These are phyloP conservation scores for Coleophoma crateriformis DNA, from an alignment of 2,329 filamentous ascomycete genomes.

Conservation along the genomic window DNA sequence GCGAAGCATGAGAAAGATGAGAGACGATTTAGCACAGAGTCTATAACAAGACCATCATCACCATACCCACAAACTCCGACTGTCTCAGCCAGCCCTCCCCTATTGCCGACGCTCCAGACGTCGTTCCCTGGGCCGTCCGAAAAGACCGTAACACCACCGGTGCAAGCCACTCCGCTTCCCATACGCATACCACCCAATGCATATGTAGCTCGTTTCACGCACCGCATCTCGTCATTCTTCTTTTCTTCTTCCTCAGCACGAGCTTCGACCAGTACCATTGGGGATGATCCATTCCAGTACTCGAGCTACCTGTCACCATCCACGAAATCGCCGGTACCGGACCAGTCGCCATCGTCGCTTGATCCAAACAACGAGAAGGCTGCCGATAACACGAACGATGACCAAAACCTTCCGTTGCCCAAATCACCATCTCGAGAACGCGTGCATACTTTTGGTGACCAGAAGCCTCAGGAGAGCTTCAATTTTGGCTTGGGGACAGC, in stretches of 20 bases:
- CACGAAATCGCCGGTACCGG: background rate
- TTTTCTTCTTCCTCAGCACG: background rate
- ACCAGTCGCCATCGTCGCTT: background rate
- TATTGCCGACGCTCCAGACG: background rate
- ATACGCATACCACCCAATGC: background rate
- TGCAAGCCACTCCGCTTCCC: background rate
- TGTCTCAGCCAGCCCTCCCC: background rate
- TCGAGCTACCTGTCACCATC: background rate
- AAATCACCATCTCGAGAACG: background rate
- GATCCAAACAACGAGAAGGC: background rate
- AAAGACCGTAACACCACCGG: too few species aligned
- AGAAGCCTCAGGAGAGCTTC: too few species aligned
- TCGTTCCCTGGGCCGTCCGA: too few species aligned
- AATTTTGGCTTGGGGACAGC: too few species aligned
- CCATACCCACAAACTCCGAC: background rate
- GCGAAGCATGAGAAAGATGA: background rate
- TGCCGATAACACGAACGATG: background rate
- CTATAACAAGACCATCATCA: background rate
- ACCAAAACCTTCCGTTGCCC: background rate
- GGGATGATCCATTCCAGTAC: background rate
- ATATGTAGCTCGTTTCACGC: background rate
- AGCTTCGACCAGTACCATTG: background rate
- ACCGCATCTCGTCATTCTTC: background rate
- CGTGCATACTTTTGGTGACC: background rate
- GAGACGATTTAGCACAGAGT: background rate